Conservation (phyloP, 2,329 filamentous ascomycete genomes). For the Penicillium sp. region DNA sequence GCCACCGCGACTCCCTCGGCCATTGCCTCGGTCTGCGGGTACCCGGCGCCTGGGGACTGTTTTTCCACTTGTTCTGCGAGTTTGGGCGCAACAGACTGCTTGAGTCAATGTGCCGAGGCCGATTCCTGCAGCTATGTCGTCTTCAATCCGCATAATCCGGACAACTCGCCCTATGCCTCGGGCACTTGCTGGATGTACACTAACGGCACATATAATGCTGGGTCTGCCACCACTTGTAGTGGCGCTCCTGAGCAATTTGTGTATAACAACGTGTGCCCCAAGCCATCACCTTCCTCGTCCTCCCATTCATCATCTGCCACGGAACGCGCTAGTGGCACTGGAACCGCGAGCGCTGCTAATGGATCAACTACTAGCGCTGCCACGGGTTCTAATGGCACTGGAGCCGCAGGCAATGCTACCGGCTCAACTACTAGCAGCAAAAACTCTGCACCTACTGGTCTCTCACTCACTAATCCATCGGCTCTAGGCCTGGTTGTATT, state of each 20-base stretch:
- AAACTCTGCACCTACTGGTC: constrained; percentile 20
- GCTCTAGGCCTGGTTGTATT: constrained; percentile 21
- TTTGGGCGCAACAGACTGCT: constrained; percentile 25
- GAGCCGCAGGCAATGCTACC: not conserved
- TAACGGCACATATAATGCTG: constrained; percentile 28
- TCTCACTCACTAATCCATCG: constrained; percentile 20
- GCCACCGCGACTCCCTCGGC: constrained; percentile 33
- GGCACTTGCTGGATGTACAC: constrained; percentile 37
- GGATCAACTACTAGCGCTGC: constrained; percentile 7
- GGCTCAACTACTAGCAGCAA: constrained; percentile 15
- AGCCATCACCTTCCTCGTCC: constrained; percentile 22
- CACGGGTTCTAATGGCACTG: not conserved
- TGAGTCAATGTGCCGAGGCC: constrained; percentile 27
- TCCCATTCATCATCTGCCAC: constrained; percentile 14
- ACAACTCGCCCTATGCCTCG: constrained; percentile 22
- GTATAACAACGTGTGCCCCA: constrained; percentile 35
- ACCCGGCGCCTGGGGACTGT: constrained; percentile 31
- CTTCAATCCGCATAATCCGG: constrained; percentile 24
- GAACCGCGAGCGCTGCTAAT: constrained; percentile 7
- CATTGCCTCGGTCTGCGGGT: constrained; percentile 33
- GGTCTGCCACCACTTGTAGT: constrained; percentile 23
- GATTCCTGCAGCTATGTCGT: constrained; percentile 31
- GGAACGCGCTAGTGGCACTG: constrained; percentile 12
- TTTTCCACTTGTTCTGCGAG: constrained; percentile 24
- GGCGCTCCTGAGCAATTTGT: constrained; percentile 31